A percentile compares a stretch with the other conserved stretches of the same genome.
These are phyloP conservation scores for Funneliformis caledonium DNA, from an alignment of 371 early-diverging fungal species.

Conservation along the genomic window DNA sequence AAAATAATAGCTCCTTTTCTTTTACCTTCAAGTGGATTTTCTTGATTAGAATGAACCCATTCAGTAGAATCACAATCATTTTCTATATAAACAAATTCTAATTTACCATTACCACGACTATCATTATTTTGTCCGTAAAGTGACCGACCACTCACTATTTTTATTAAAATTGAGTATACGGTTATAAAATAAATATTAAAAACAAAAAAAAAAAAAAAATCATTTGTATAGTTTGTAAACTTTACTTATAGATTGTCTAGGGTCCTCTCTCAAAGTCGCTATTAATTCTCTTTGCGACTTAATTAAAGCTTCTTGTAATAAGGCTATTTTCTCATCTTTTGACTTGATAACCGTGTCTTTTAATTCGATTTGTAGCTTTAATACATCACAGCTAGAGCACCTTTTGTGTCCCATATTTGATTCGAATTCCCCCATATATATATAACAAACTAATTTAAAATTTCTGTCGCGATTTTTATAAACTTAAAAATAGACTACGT, in stretches of 20 bases:
- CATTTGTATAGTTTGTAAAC: not conserved
- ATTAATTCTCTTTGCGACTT: slow-evolving; percentile 10
- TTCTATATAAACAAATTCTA: not conserved
- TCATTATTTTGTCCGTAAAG: not conserved
- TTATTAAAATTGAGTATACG: not conserved
- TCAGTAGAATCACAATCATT: not conserved
- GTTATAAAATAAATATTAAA: too few species aligned
- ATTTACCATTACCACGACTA: not conserved
- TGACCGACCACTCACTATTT: not conserved
- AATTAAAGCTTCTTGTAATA: not conserved
- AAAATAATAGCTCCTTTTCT: not conserved
- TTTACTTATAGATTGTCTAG: not conserved
- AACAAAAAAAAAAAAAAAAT: not conserved
- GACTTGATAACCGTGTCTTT: slow-evolving; percentile 17
- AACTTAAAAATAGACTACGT: not conserved
- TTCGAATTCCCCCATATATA: not conserved
- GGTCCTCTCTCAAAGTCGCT: not conserved
- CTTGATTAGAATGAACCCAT: not conserved
- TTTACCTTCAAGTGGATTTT: not conserved
- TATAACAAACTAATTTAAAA: not conserved
- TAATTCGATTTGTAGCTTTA: slow-evolving; percentile 16
- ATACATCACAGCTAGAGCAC: slow-evolving; percentile 2
- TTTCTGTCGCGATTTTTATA: not conserved
- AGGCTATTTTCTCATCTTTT: slow-evolving; percentile 14
- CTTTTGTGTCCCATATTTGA: not conserved